Evolutionary conservation across 768 basidiomycete genomes (phyloP).

Genomic region (Ramaria rubella): DNA sequence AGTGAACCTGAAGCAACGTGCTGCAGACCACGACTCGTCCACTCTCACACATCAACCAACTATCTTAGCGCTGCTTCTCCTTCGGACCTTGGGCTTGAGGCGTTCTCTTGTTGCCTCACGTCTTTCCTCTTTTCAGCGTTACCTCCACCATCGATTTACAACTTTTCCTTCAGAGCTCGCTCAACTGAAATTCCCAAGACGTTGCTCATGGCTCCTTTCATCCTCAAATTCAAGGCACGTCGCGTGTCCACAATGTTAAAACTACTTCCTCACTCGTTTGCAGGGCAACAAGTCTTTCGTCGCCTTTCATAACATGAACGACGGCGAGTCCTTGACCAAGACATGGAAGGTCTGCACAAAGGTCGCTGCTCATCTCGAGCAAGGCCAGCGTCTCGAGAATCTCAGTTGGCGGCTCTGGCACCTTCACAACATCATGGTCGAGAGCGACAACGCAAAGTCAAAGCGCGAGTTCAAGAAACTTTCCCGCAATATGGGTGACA

Average conservation of each 20-base stretch:
- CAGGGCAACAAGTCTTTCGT: conserved; percentile 93
- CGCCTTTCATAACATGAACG: conserved; percentile 83
- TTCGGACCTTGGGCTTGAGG: conserved; percentile 2
- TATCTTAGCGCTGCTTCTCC: not conserved
- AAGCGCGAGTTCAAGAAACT: conserved; percentile 89
- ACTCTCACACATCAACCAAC: not conserved
- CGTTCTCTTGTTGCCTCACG: conserved; percentile 4
- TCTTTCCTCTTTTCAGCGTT: conserved; percentile 4
- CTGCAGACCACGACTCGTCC: not conserved
- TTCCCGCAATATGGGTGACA: conserved; percentile 84
- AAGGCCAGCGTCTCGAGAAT: conserved; percentile 88
- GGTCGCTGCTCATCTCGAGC: conserved; percentile 85
- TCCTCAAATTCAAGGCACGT: conserved; percentile 27
- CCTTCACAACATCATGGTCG: conserved; percentile 86
- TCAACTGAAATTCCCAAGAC: conserved; percentile 8
- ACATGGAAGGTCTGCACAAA: conserved; percentile 94
- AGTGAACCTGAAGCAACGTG: not conserved
- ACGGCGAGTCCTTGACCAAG: conserved; percentile 78
- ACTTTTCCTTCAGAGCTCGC: conserved; percentile 4
- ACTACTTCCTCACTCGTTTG: not conserved
- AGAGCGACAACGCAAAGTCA: conserved; percentile 81
- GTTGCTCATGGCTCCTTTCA: conserved; percentile 21
- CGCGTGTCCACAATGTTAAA: conserved; percentile 6
- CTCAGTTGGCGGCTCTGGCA: conserved; percentile 91
- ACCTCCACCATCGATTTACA: conserved; percentile 6